Conservation (phyloP, 2,329 filamentous ascomycete genomes). For the Venturia asperata region DNA sequence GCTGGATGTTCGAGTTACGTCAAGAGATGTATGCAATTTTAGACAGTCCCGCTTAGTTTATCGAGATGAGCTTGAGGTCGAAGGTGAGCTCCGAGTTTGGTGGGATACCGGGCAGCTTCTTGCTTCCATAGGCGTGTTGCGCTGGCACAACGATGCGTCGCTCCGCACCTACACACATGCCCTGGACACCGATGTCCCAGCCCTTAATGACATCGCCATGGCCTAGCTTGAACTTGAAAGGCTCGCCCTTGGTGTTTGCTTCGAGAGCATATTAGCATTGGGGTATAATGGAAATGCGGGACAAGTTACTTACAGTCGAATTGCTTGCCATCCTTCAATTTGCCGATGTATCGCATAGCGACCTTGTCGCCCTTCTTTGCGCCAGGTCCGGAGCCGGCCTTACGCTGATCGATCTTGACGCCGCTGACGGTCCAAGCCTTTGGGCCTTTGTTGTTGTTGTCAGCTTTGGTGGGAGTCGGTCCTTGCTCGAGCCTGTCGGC, state of each 20-base stretch:
- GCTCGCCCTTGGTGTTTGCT: conserved; percentile 99
- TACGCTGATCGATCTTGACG: conserved; percentile 92
- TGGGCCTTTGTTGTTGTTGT: conserved; percentile 51
- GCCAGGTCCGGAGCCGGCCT: conserved; percentile 72
- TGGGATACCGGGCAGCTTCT: conserved; percentile 75
- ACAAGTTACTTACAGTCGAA: conserved; percentile 68
- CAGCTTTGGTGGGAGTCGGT: conserved; percentile 51
- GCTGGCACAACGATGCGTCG: conserved; percentile 86
- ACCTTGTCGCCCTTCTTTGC: conserved; percentile 89
- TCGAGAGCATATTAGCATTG: conserved; percentile 19
- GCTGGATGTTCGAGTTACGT: neutral
- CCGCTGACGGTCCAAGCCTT: conserved; percentile 66
- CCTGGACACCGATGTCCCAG: conserved; percentile 90
- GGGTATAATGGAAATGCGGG: neutral
- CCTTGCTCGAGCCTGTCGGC: conserved; percentile 72
- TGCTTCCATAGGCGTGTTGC: conserved; percentile 81
- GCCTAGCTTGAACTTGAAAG: conserved; percentile 92
- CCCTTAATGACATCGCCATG: conserved; percentile 96
- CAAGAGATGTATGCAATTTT: neutral
- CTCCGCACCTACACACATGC: conserved; percentile 91
- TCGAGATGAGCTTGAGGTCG: conserved; percentile 54
- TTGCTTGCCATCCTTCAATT: conserved; percentile 83
- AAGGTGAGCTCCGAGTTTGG: conserved; percentile 87
- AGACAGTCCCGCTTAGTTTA: conserved; percentile 32
- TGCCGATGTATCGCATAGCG: conserved; percentile 96